Evolutionary conservation across 345 rosid species (phyloP), one percentile per base, ranked within the genome.

Genomic region (Acer saccharum): DNA sequence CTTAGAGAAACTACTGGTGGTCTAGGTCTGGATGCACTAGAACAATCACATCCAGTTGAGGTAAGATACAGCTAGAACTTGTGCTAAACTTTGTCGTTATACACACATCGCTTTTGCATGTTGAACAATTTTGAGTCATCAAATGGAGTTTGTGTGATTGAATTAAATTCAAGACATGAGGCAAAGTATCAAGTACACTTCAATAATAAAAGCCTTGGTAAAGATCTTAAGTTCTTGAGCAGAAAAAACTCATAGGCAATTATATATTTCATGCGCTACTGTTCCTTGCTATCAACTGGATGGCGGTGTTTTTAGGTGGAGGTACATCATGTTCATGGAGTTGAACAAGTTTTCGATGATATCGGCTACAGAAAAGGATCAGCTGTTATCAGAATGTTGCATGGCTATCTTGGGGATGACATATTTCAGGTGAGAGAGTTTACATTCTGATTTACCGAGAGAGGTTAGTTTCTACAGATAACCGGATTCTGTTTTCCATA

Each of bases 351-450:
- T 32, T 87, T 87, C 11, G 87, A 87, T 78, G 79, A 61, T 9
- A 67, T 87, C 63, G 74, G 85, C 81, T 87, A 84, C 50, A 67
- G 80, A 65, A 87, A 87, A 75, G 88, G 90, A 41, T 79, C 90
- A 4, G 81, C 88, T 50, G 73, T 87, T 4, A 83, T 87, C 64
- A 66, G 77, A 41, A 85, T 84, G 90, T n/a, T 87, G 76, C 81
- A 83, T 77, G 65, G 76, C 61, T 84, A 87, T 58, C 83, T 83
- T 12, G 86, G 90, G n/a, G 85, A 79, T 75, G 80, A 60, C 7
- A 43, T 73, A 11, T 63, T 87, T 69, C 85, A 81, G 90, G 88
- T 81, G 71, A 71, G 58, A 46, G 23, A 55, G 1, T 35, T 20
- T 2, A 35, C 29, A 41, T 68, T 66, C 32, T 8, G 58, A 29